Evolutionary conservation across 352 stramenopile species (phyloP).

Genomic region (Phytopythium mirpurense): DNA sequence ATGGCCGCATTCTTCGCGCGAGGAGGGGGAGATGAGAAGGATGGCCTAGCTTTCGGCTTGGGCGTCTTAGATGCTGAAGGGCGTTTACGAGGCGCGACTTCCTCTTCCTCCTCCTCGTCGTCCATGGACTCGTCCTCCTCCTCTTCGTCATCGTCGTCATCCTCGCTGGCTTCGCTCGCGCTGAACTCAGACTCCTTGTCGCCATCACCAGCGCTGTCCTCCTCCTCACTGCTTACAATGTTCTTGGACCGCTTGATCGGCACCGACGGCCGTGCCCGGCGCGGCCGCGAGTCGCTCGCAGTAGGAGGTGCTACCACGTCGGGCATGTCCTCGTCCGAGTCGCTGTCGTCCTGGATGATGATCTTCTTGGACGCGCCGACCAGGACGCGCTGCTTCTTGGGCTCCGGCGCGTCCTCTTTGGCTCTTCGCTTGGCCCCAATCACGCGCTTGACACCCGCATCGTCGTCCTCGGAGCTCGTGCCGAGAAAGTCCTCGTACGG

Average conservation of each 20-base stretch:
- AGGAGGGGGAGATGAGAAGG: slow-evolving; percentile 37
- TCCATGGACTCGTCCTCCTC: slow-evolving; percentile 30
- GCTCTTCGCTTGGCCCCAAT: slow-evolving; percentile 10
- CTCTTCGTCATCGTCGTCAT: slow-evolving; percentile 45
- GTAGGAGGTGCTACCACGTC: background rate
- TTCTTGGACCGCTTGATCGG: slow-evolving; percentile 11
- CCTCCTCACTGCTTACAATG: slow-evolving; percentile 35
- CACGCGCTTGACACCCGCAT: slow-evolving; percentile 6
- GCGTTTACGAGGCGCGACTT: slow-evolving; percentile 32
- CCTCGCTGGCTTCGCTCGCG: slow-evolving; percentile 21
- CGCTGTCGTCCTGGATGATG: slow-evolving; percentile 80
- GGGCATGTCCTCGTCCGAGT: slow-evolving; percentile 47
- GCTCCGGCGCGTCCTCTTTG: slow-evolving; percentile 20
- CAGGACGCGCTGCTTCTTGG: slow-evolving; percentile 22
- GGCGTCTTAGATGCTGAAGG: slow-evolving; percentile 14
- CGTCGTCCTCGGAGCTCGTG: slow-evolving; percentile 63
- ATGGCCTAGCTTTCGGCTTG: slow-evolving; percentile 16
- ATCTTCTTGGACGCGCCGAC: slow-evolving; percentile 32
- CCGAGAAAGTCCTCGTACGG: slow-evolving; percentile 67
- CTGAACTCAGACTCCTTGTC: slow-evolving; percentile 60
- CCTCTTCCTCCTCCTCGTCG: slow-evolving; percentile 39
- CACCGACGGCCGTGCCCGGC: background rate
- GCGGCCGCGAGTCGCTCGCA: slow-evolving; percentile 4
- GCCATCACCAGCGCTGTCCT: slow-evolving; percentile 30
- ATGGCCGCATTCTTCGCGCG: background rate